phyloP scores from a whole-genome alignment of 768 basidiomycete genomes.

The Chalciporus sphaerocephalus region DNA sequence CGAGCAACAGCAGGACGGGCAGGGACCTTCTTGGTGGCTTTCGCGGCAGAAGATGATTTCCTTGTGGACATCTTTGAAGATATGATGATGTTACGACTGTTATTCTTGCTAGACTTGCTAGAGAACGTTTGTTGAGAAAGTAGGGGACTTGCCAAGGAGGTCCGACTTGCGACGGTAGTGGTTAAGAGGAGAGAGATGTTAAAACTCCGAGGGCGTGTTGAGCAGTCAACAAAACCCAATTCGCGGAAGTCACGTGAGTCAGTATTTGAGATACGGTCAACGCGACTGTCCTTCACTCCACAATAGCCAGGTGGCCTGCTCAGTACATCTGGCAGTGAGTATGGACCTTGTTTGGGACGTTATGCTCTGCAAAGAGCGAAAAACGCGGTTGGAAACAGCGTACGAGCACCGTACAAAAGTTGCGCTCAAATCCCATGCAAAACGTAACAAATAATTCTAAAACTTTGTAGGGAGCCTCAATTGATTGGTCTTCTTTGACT shows the following conservation, averaged over 20 bases:
- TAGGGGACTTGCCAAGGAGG: constrained; percentile 16
- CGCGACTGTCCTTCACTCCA: constrained; percentile 10
- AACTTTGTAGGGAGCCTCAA: constrained; percentile 13
- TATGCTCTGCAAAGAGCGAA: constrained; percentile 9
- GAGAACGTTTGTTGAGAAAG: constrained; percentile 12
- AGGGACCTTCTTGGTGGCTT: constrained; percentile 34
- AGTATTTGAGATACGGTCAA: constrained; percentile 31
- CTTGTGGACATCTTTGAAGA: constrained; percentile 33
- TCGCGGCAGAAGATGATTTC: constrained; percentile 45
- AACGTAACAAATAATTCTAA: constrained; percentile 17
- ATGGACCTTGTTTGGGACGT: constrained; percentile 9
- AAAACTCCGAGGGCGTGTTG: constrained; percentile 39
- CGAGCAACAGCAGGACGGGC: constrained; percentile 34
- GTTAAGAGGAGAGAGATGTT: constrained; percentile 41
- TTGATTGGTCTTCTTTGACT: constrained; percentile 14
- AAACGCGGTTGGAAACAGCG: constrained; percentile 12
- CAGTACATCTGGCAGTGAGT: constrained; percentile 2
- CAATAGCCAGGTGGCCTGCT: background rate
- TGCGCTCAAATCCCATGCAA: constrained; percentile 9
- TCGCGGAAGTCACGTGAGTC: constrained; percentile 36
- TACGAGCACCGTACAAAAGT: constrained; percentile 15
- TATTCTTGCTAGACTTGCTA: constrained; percentile 17
- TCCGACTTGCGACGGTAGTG: constrained; percentile 42
- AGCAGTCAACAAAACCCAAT: constrained; percentile 39
- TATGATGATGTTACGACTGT: constrained; percentile 9